Percentiles rank a stretch among this genome's conserved stretches.
Conservation (phyloP, 225 moss, liverwort and hornwort genomes). For the Neckera pumila region DNA sequence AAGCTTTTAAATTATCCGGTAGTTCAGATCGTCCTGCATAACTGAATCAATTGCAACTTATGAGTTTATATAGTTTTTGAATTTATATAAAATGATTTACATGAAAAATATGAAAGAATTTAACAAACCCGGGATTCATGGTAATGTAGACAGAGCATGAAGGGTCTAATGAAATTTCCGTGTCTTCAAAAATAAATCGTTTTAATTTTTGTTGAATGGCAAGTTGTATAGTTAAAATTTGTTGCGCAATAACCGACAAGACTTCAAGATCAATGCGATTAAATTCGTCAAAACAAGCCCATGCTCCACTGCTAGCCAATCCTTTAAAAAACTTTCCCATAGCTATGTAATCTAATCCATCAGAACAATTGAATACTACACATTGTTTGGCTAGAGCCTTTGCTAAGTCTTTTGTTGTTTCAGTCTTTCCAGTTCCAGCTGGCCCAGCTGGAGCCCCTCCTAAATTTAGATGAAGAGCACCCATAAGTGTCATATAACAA, state of each 20-base stretch:
- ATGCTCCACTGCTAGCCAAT: slow-evolving; percentile 82
- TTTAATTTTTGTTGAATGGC: slow-evolving; percentile 80
- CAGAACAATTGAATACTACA: slow-evolving; percentile 85
- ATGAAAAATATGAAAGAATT: no score
- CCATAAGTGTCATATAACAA: slow-evolving; percentile 92
- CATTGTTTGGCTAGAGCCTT: slow-evolving; percentile 89
- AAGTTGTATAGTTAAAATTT: slow-evolving; percentile 79
- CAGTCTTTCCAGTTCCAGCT: slow-evolving; percentile 81
- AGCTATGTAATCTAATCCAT: slow-evolving; percentile 77
- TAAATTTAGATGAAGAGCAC: slow-evolving; percentile 77
- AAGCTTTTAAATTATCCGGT: slow-evolving; percentile 78
- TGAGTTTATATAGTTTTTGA: not conserved
- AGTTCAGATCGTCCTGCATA: slow-evolving; percentile 85
- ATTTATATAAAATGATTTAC: not conserved
- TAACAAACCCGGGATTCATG: slow-evolving; percentile 80
- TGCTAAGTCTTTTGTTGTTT: slow-evolving; percentile 82
- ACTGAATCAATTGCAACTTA: not conserved
- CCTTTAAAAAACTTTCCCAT: slow-evolving; percentile 97
- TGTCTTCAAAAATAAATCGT: slow-evolving; percentile 81
- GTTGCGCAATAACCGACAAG: slow-evolving; percentile 78
- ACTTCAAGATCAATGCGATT: slow-evolving; percentile 89
- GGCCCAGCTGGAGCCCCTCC: slow-evolving; percentile 86
- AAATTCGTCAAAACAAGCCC: slow-evolving; percentile 93
- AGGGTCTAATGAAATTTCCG: slow-evolving; percentile 71
- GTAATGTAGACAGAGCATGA: slow-evolving; percentile 87